Base-by-base conservation (phyloP, 192 early-diverging fungal genomes). In the Coemansia sp. region DNA sequence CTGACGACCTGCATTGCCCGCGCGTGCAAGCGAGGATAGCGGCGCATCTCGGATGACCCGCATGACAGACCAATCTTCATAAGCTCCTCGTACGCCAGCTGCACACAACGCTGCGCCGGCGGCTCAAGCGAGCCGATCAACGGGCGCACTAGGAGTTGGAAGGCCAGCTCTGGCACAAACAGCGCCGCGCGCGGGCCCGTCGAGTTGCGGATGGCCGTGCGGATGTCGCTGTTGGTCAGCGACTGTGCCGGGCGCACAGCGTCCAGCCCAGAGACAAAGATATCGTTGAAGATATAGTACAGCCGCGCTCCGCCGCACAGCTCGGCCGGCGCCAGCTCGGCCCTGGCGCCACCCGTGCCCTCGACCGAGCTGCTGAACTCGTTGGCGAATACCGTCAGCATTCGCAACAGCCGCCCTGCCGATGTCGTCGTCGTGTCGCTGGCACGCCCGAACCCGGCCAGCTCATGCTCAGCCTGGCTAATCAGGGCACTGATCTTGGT, bases 161-260 rank as follows among this genome's bases (percentile, higher is more conserved):
- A 90, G 7, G 88, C 88, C 56, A 88, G 79, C 55, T 90, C 88
- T 9, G 88, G 88, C 10, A 90, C 86, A 77, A 90, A 90, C 12
- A 90, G 75, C 16, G 85, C 85, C 8, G 86, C 80, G 8, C 86
- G 72, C 4, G 88, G 85, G 7, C 88, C 88, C 0, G 80, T 86
- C 2, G 88, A 88, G 64, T 90, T 90, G 44, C 88, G 85, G 42
- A 90, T 90, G 23, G 88, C 88, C 2, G 79, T 84, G 42, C 85
- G 81, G 54, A 90, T 90, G 36, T 90, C 86, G 50, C 76, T 72
- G 48, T 79, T 78, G 12, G 78, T 79, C 40, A 90, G 54, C 47
- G 83, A 85, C 7, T 80, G 76, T 51, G 82, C 82, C 3, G 88
- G 86, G 21, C 78, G 76, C 31, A 90, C 80, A 43, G 83, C 77